Conservation (phyloP, 805 yeast species). For the Candida chilensis region DNA sequence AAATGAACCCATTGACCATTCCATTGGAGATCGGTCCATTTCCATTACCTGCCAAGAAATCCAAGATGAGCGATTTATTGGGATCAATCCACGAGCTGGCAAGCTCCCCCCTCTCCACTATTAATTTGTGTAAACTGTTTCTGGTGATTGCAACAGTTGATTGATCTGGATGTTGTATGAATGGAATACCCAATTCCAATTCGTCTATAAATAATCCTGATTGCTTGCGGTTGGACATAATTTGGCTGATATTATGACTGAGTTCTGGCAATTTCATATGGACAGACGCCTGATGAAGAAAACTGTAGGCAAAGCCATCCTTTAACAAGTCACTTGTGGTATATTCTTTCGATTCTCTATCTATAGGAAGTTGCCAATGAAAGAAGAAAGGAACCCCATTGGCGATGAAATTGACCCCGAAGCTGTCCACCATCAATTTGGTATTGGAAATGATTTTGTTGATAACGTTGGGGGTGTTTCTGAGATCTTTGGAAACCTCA, state of each 20-base stretch:
- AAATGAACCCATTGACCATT: too few relatives aligned
- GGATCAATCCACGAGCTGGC: not conserved
- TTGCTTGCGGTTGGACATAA: too few relatives aligned
- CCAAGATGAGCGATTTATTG: not conserved
- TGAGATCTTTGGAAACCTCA: too few relatives aligned
- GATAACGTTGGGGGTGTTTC: not conserved
- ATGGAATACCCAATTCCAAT: not conserved
- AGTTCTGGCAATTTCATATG: slow-evolving; percentile 1
- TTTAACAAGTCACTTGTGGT: slow-evolving; percentile 5
- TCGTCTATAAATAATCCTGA: too few relatives aligned
- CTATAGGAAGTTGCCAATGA: slow-evolving; percentile 26
- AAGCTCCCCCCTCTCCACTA: not conserved
- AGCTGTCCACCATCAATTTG: slow-evolving; percentile 13
- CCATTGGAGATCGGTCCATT: too few relatives aligned
- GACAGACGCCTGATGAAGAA: slow-evolving; percentile 11
- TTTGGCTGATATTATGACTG: too few relatives aligned
- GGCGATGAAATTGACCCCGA: slow-evolving; percentile 37
- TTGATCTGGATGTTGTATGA: not conserved
- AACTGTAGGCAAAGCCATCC: slow-evolving; percentile 22
- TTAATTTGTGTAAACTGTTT: not conserved
- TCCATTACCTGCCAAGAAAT: not conserved
- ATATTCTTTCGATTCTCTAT: slow-evolving; percentile 3
- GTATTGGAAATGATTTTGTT: not conserved
- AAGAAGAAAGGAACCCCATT: slow-evolving; percentile 36
- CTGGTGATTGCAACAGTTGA: not conserved